Evolutionary conservation across 495 filamentous ascomycete species (phyloP), one percentile per base, ranked within the genome.

Genomic region (Pseudevernia furfuracea): DNA sequence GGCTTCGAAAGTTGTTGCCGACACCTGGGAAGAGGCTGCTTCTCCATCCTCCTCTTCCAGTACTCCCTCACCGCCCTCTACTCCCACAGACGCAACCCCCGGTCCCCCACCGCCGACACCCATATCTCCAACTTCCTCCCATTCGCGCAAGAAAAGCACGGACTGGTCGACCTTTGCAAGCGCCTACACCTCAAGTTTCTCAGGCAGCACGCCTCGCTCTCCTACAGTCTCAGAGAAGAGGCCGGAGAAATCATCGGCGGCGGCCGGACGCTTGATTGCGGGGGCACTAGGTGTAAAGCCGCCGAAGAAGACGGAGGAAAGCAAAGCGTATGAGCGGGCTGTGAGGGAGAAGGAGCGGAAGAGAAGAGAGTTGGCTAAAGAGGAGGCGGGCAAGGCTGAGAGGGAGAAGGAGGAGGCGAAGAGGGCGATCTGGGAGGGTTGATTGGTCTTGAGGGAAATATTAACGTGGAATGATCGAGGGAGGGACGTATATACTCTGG

Each of bases 191-290:
- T 30, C 69, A 41, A 25, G 58, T 61, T 32, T 70, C 63, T 28
- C 67, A 60, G 39, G 71, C 68, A 36, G 63, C 63, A 49, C 73
- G 43, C n/a, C 65, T 72, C 59, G 72, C 67, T 39, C 75, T 64
- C 34, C 59, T 60, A 43, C 68, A 68, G 32, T 63, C 63, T 44
- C 69, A 69, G 39, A 68, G 68, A 25, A 74, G 77, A 53, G 92
- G 62, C 94, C 91, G 0, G 92, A 95, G 76, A 98, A 94, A 76
- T 92, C 92, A 64, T 94, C 92, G 65, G 91, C 92, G 4, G 90
- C 93, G 52, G 94, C 94, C 34, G 83, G 88, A 62, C 81, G 94
- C 67, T 80, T 98, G 86, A 97, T 98, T 71, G 91, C 92, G 0
- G 89, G 85, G 30, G 94, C 88, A 9, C 77, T 98, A 69, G 94